These are phyloP conservation scores for Vitis labrusca DNA, from an alignment of 164 flowering plant genomes.

Conservation along the genomic window DNA sequence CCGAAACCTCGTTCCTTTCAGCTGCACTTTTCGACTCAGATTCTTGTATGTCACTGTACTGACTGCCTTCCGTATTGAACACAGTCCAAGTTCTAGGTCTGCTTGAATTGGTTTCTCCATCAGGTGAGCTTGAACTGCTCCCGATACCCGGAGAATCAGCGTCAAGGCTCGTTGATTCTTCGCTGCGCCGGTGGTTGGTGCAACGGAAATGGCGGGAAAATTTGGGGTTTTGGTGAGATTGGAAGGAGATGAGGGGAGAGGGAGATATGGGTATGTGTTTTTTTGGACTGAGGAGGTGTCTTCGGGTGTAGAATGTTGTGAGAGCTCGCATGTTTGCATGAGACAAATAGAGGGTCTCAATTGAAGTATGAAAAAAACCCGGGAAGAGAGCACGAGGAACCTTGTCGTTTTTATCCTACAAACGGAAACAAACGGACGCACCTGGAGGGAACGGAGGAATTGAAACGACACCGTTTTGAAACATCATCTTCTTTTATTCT, in stretches of 20 bases:
- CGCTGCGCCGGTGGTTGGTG: conserved; percentile 1
- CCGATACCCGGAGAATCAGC: neutral
- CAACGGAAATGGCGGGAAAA: conserved; percentile 22
- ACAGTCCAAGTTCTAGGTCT: conserved; percentile 20
- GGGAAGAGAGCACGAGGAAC: neutral
- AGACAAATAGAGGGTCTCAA: neutral
- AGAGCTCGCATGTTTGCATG: conserved; percentile 51
- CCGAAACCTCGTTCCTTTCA: neutral
- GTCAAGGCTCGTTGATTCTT: conserved; percentile 4
- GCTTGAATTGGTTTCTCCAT: neutral
- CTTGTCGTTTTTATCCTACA: too few relatives aligned
- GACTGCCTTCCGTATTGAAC: conserved; percentile 19
- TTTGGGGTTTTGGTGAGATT: conserved; percentile 10
- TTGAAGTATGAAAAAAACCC: conserved; percentile 2
- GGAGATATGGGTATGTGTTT: conserved; percentile 3
- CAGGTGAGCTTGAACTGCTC: conserved; percentile 7
- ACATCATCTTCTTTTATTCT: too few relatives aligned
- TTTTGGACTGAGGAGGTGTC: conserved; percentile 14
- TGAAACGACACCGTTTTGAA: too few relatives aligned
- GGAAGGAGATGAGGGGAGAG: conserved; percentile 8
- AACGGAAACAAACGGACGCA: too few relatives aligned
- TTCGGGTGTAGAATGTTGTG: conserved; percentile 26
- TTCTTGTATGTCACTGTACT: neutral
- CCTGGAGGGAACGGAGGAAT: too few relatives aligned
- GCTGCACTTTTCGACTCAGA: neutral